Base-by-base conservation (phyloP, 805 yeast genomes). In the Ogataea pilisensis region DNA sequence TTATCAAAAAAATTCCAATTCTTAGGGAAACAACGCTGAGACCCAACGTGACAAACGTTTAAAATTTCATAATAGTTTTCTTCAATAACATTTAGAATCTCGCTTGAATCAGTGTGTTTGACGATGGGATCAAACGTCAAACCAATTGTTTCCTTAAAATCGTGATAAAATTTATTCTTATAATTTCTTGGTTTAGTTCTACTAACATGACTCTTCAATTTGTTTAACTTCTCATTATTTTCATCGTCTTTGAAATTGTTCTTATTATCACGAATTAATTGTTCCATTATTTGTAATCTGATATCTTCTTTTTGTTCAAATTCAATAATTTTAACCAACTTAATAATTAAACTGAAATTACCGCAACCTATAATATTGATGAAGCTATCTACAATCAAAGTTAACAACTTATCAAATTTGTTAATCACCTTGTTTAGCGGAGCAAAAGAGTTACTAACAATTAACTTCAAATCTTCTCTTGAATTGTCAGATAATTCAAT, bases 51-150 rank as follows among this genome's bases (percentile, higher is more conserved):
- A 4, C 85, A 87, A 42, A 82, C 74, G 24, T 73, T 63, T 41
- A 93, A 64, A 53, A 91, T 97, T 49, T 83, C 82, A 59, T 83
- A 87, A 16, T 89, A 74, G 90, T 96, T 91, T 14, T 57, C 55
- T 42, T 80, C 82, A 41, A 90, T 64, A 49, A 85, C 79, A 30
- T 82, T 82, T 42, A 85, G 69, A 1, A 88, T 78, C 3, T 46
- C 43, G 7, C 40, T 46, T 37, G 72, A 76, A 20, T 63, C 65
- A 55, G 70, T 81, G 43, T 72, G 72, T 43, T 72, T 76, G 52
- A 69, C 73, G 65, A 89, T 80, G 43, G 80, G 76, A 27, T 72
- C 67, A 64, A 89, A 89, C 31, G 83, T 82, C 17, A 80, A 85
- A 21, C 64, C 68, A 11, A 90, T 73, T 6, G 86, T 73, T 37